phyloP scores from a whole-genome alignment of 176 grass and related monocot species.

The Raddia distichophylla region DNA sequence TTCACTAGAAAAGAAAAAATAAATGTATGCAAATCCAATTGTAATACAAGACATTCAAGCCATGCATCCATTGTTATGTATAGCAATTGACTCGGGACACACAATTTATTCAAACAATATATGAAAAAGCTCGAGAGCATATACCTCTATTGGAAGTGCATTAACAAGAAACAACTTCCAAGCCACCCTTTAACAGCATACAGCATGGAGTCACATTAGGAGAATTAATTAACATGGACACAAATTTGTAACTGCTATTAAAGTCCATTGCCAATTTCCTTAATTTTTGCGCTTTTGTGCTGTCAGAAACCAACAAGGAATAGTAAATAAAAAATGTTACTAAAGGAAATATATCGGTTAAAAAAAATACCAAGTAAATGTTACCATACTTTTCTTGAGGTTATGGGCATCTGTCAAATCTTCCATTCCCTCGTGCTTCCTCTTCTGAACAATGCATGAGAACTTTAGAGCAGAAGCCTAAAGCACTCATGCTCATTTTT shows the following conservation, averaged over 20 bases:
- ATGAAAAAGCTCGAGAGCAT: conserved; percentile 9
- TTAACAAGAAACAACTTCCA: conserved; percentile 31
- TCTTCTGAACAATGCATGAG: conserved; percentile 45
- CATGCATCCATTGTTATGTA: conserved; percentile 33
- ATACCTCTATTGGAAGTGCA: conserved; percentile 37
- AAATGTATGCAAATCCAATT: conserved; percentile 14
- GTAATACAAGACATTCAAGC: conserved; percentile 16
- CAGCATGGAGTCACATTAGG: conserved; percentile 19
- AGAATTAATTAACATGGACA: conserved; percentile 39
- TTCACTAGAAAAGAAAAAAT: background rate
- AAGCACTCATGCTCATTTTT: conserved; percentile 1
- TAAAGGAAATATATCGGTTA: background rate
- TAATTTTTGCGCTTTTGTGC: conserved; percentile 59
- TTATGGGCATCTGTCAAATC: conserved; percentile 52
- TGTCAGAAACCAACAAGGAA: conserved; percentile 48
- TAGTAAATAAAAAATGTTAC: conserved; percentile 20
- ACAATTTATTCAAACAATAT: conserved; percentile 12
- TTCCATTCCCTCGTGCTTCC: conserved; percentile 63
- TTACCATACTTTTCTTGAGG: conserved; percentile 62
- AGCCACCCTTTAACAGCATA: conserved; percentile 42
- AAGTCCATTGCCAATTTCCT: conserved; percentile 41
- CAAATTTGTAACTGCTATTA: background rate
- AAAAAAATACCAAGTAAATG: conserved; percentile 32
- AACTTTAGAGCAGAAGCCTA: conserved; percentile 30
- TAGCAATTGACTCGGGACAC: conserved; percentile 3